Conservation (phyloP, 2,329 filamentous ascomycete species). For the Aspergillus nomiae region DNA sequence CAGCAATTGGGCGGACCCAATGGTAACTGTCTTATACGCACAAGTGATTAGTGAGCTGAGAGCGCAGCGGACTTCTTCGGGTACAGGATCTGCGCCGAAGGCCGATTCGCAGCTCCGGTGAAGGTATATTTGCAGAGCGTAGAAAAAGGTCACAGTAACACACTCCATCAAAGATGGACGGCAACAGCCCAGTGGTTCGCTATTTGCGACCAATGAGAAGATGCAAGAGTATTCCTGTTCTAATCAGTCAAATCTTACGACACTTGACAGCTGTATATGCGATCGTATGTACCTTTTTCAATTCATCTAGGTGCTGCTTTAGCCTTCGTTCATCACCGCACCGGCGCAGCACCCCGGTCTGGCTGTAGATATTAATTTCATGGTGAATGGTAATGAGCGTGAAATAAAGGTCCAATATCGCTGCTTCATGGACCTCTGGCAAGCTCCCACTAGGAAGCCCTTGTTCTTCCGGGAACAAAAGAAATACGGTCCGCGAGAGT, state of each 20-base stretch:
- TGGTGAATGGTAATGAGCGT: slow-evolving; percentile 13
- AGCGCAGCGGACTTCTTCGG: not conserved
- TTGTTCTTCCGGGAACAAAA: not conserved
- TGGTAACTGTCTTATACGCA: slow-evolving; percentile 9
- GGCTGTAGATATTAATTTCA: slow-evolving; percentile 13
- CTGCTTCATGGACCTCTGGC: slow-evolving; percentile 8
- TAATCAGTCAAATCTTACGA: not conserved
- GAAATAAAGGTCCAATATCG: slow-evolving; percentile 13
- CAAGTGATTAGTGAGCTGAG: slow-evolving; percentile 5
- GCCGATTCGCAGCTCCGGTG: slow-evolving; percentile 8
- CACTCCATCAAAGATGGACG: slow-evolving; percentile 9
- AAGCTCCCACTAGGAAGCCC: not conserved
- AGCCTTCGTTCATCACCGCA: not conserved
- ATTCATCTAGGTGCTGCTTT: slow-evolving; percentile 1
- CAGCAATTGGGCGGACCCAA: slow-evolving; percentile 10
- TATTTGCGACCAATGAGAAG: not conserved
- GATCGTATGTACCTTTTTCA: slow-evolving; percentile 4
- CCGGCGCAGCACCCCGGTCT: not conserved
- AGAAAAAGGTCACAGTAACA: slow-evolving; percentile 13
- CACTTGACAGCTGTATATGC: not conserved
- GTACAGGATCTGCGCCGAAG: slow-evolving; percentile 6
- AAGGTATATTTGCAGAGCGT: slow-evolving; percentile 12
- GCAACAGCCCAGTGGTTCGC: not conserved
- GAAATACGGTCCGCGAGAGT: slow-evolving; percentile 9
- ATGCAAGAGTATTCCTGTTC: not conserved